Percentiles rank a stretch among this genome's conserved stretches.
Evolutionary conservation across 2,329 filamentous ascomycete species (phyloP).

Genomic region (Aspergillus amoenus): DNA sequence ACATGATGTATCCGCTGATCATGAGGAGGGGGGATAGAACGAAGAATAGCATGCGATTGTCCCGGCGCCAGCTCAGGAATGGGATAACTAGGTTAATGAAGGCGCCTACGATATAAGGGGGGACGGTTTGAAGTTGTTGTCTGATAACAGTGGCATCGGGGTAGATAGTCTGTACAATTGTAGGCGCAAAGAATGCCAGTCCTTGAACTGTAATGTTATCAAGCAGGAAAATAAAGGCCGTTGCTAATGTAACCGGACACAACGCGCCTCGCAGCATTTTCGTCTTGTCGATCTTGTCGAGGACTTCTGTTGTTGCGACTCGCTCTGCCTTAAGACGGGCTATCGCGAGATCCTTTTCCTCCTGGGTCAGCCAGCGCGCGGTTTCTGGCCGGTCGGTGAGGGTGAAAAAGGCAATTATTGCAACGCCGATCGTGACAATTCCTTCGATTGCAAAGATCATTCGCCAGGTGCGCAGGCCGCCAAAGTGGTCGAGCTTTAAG

Average conservation of each 20-base stretch:
- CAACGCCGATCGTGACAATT: conserved; percentile 59
- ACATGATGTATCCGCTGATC: conserved; percentile 71
- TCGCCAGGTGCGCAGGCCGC: conserved; percentile 58
- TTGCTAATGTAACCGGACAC: conserved; percentile 61
- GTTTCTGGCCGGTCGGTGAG: conserved; percentile 69
- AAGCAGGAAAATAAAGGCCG: conserved; percentile 60
- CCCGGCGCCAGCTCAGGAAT: conserved; percentile 60
- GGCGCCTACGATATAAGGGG: conserved; percentile 66
- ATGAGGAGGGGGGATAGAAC: conserved; percentile 60
- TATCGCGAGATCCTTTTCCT: conserved; percentile 66
- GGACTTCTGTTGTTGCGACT: conserved; percentile 59
- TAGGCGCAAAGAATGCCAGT: conserved; percentile 68
- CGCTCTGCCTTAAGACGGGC: conserved; percentile 69
- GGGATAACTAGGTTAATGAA: conserved; percentile 66
- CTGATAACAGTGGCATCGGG: conserved; percentile 56
- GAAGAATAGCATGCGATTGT: conserved; percentile 62
- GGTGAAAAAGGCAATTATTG: conserved; percentile 61
- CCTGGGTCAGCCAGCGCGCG: conserved; percentile 63
- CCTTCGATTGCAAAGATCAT: conserved; percentile 73
- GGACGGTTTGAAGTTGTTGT: conserved; percentile 69
- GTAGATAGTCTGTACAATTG: conserved; percentile 70
- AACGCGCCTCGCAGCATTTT: conserved; percentile 64
- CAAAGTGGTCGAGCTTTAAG: conserved; percentile 60
- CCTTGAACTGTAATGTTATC: conserved; percentile 72
- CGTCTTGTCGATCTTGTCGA: conserved; percentile 61